These are phyloP conservation scores for Asterophora parasitica DNA, from an alignment of 768 basidiomycete genomes.

Conservation along the genomic window DNA sequence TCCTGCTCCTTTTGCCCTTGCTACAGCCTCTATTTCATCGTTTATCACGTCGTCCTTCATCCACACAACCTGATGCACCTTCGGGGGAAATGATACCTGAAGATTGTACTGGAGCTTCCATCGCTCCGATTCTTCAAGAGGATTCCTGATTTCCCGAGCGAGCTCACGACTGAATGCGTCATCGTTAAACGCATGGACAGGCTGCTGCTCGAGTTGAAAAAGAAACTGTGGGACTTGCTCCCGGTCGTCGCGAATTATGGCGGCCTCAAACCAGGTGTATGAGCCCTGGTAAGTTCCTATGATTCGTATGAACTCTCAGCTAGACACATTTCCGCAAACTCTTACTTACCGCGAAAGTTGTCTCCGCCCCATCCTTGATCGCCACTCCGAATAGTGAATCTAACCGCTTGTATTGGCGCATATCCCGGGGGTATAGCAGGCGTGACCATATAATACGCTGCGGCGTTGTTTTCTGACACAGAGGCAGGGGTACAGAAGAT, in stretches of 20 bases:
- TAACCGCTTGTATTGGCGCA: constrained; percentile 17
- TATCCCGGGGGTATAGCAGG: constrained; percentile 13
- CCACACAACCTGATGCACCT: constrained; percentile 23
- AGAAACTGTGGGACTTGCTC: background rate
- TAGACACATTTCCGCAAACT: too few species aligned
- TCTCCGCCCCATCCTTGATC: constrained; percentile 33
- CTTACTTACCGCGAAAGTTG: too few species aligned
- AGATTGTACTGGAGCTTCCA: constrained; percentile 28
- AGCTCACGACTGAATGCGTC: background rate
- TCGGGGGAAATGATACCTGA: constrained; percentile 16
- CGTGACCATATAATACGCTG: constrained; percentile 18
- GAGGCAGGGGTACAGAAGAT: too few species aligned
- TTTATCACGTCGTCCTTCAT: constrained; percentile 8
- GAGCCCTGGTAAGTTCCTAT: constrained; percentile 26
- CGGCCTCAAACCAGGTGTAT: constrained; percentile 30
- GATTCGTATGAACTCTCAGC: background rate
- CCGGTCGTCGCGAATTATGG: constrained; percentile 19
- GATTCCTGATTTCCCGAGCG: constrained; percentile 12
- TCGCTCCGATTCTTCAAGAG: constrained; percentile 5
- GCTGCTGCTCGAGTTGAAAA: background rate
- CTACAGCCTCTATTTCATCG: constrained; percentile 11
- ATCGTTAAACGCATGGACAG: constrained; percentile 3
- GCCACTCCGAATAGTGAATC: constrained; percentile 14
- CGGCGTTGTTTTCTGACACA: constrained; percentile 9
- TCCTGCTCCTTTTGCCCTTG: constrained; percentile 12